A percentile compares a stretch with the other conserved stretches of the same genome.
Conservation (phyloP, 441 rosid species). For the Melastoma candidum region DNA sequence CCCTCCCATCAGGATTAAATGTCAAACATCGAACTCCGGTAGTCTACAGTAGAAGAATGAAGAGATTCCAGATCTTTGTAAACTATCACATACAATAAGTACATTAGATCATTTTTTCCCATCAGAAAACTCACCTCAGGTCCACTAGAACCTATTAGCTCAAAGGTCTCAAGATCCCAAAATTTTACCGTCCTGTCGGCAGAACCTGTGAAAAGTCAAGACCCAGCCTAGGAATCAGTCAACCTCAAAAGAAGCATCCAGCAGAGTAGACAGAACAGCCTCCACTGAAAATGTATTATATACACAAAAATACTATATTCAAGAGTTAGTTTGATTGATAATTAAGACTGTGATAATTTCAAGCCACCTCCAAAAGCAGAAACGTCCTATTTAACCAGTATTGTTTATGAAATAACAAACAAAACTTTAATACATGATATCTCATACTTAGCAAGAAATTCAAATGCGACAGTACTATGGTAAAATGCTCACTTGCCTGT, state of each 20-base stretch:
- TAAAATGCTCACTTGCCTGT: slow-evolving; percentile 50
- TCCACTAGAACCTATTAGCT: slow-evolving; percentile 89
- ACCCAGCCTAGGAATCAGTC: slow-evolving; percentile 2
- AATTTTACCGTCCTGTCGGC: slow-evolving; percentile 97
- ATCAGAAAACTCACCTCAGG: slow-evolving; percentile 59
- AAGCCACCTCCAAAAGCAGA: too few relatives aligned
- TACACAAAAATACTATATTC: too few relatives aligned
- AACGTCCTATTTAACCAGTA: too few relatives aligned
- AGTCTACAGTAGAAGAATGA: slow-evolving; percentile 35
- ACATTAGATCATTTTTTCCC: neutral
- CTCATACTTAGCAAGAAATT: too few relatives aligned
- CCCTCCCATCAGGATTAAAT: slow-evolving; percentile 95
- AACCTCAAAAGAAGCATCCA: too few relatives aligned
- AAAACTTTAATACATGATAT: too few relatives aligned
- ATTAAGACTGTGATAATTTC: too few relatives aligned
- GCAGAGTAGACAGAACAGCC: neutral
- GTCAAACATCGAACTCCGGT: slow-evolving; percentile 87
- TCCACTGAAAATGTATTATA: slow-evolving; percentile 2
- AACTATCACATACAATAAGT: slow-evolving; percentile 1
- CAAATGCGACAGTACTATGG: neutral
- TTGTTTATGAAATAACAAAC: too few relatives aligned
- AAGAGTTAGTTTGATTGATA: too few relatives aligned
- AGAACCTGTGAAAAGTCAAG: slow-evolving; percentile 51
- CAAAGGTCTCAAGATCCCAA: slow-evolving; percentile 99
- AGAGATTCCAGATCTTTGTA: slow-evolving; percentile 3